Evolutionary conservation across 2,329 filamentous ascomycete genomes (phyloP), one percentile per base, ranked within the genome.

Genomic region (Ploettnerulaceae sp.): DNA sequence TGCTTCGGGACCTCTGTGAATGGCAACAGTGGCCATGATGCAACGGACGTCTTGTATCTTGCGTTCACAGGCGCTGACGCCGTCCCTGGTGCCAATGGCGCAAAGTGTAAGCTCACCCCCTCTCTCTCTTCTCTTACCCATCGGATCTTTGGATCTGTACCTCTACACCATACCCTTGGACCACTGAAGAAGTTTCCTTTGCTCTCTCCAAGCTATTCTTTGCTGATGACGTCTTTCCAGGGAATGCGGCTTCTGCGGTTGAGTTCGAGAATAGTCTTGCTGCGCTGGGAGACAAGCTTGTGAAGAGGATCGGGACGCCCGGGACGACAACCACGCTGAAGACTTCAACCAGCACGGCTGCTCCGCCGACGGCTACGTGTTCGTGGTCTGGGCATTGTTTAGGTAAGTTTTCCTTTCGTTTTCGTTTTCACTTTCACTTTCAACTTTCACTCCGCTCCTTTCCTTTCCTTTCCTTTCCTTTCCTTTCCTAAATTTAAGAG

Each of bases 11-110:
- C 67, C 5, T 59, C 59, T 1, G 65, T 84, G 24, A 76, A 66
- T 28, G 81, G 79, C 2, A 66, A 81, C 59, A 67, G 63, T 44
- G 80, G 81, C 1, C 73, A 83, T 60, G 69, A 70, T 31, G 63
- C 67, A 12, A 70, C 77, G 25, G 78, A 84, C 60, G 76, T 84
- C 0, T 62, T 84, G 26, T 84, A 76, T 61, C 69, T 84, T 38
- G 81, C 76, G 0, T 84, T 84, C 57, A 67, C 67, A 0, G 79
- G 79, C 1, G 46, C 62, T 0, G 71, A 75, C 5, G 78, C 81
- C 1, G 75, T 81, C 0, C 77, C 78, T 0, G 79, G 78, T 1
- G 63, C 67, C 9, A 59, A 64, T 2, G 70, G 69, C 15, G 79
- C 79, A 0, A 65, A 71, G 22, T 84, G 25, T 28, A 28, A 7